These are phyloP conservation scores for Aspergillus spinulosporus DNA, from an alignment of 2,329 filamentous ascomycete species.

Conservation along the genomic window DNA sequence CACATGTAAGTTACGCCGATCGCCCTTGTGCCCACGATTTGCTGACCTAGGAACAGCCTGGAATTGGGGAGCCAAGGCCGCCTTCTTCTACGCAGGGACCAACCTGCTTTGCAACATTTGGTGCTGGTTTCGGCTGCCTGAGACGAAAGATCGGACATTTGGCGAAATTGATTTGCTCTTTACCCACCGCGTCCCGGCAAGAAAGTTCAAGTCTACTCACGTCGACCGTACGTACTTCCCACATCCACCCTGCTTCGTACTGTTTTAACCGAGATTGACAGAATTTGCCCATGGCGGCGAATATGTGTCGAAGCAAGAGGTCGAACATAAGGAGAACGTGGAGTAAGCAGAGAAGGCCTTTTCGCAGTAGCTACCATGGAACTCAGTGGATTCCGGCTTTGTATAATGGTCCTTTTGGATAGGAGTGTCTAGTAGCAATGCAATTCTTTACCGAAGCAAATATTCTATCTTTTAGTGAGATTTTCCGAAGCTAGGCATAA, in stretches of 20 bases:
- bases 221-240: conserved; percentile 8
- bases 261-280: not conserved
- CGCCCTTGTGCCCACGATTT: too few species aligned
- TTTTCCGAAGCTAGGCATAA: too few species aligned
- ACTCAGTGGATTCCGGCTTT: too few species aligned
- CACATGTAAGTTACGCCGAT: conserved; percentile 18
- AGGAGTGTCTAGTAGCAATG: too few species aligned
- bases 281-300: conserved; percentile 1
- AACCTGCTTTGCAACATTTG: conserved; percentile 29
- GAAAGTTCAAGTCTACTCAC: conserved; percentile 35
- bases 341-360: not conserved
- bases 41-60: conserved; percentile 22
- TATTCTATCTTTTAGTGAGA: too few species aligned
- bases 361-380: too few species aligned
- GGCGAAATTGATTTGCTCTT: conserved; percentile 47
- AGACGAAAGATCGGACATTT: conserved; percentile 41
- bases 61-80: conserved; percentile 42
- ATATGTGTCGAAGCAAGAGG: not conserved
- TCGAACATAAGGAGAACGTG: not conserved
- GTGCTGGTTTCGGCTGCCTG: conserved; percentile 42
- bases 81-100: conserved; percentile 41
- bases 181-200: conserved; percentile 38
- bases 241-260: not conserved
- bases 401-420: too few species aligned
- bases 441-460: too few species aligned